These are phyloP conservation scores for Kalmanozyma brasiliensis DNA, from an alignment of 1,284 basidiomycete species.

Conservation along the genomic window DNA sequence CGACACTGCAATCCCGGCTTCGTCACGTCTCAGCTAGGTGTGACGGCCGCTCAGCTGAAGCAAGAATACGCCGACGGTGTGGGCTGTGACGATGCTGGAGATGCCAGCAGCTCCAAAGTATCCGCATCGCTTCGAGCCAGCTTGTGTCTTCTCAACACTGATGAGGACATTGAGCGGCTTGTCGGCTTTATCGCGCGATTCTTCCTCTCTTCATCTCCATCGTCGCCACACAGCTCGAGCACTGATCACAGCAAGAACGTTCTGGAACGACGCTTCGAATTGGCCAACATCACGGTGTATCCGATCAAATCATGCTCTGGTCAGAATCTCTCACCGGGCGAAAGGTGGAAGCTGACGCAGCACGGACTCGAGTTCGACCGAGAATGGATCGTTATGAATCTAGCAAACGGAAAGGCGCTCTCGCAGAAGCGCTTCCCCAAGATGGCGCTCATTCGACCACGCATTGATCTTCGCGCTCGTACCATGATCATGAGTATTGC, in stretches of 20 bases:
- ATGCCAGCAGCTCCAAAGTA: slow-evolving; percentile 5
- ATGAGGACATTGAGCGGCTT: slow-evolving; percentile 45
- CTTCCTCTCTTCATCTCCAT: slow-evolving; percentile 24
- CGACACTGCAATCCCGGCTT: slow-evolving; percentile 58
- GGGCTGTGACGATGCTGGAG: slow-evolving; percentile 48
- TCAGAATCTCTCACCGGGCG: slow-evolving; percentile 23
- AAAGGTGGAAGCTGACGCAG: slow-evolving; percentile 39
- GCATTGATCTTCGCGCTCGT: slow-evolving; percentile 20
- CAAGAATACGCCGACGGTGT: slow-evolving; percentile 49
- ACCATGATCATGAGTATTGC: slow-evolving; percentile 24
- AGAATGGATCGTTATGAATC: slow-evolving; percentile 52
- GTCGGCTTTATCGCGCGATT: slow-evolving; percentile 45
- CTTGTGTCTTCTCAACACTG: slow-evolving; percentile 47
- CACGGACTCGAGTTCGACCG: slow-evolving; percentile 51
- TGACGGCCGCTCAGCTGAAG: slow-evolving; percentile 25
- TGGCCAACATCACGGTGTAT: slow-evolving; percentile 45
- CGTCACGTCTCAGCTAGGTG: slow-evolving; percentile 39
- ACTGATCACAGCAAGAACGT: background rate
- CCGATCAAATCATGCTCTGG: slow-evolving; percentile 58
- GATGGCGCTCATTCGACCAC: slow-evolving; percentile 54
- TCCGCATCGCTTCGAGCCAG: slow-evolving; percentile 45
- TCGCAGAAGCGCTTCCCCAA: slow-evolving; percentile 49
- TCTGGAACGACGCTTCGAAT: slow-evolving; percentile 10
- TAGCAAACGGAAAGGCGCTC: slow-evolving; percentile 44
- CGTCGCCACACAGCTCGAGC: background rate